phyloP scores from a whole-genome alignment of 345 rosid genomes.

The Citrus maxima region DNA sequence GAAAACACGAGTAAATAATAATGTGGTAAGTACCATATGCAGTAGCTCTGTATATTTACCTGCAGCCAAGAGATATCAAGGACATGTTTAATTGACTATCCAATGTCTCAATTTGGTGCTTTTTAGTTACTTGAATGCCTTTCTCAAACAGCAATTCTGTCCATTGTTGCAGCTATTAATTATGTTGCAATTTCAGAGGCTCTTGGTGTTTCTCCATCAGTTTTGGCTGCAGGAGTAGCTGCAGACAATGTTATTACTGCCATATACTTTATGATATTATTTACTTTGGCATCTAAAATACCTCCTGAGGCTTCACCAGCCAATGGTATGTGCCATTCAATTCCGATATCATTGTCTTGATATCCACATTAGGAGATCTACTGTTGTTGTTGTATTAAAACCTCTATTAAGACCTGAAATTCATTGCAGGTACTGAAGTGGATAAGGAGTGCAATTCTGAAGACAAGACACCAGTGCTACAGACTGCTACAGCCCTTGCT shows the following conservation, averaged over 20 bases:
- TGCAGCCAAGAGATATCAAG: background rate
- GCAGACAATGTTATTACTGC: slow-evolving; percentile 81
- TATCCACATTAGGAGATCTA: background rate
- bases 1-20: background rate
- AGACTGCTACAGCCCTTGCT: slow-evolving; percentile 54
- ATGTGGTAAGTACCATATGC: background rate
- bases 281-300: slow-evolving; percentile 65
- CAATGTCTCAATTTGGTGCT: background rate
- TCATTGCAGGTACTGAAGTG: slow-evolving; percentile 39
- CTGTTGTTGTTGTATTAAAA: background rate
- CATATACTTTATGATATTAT: slow-evolving; percentile 55
- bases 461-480: slow-evolving; percentile 44
- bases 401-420: background rate
- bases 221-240: slow-evolving; percentile 80
- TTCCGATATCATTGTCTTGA: background rate
- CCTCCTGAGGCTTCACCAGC: slow-evolving; percentile 55
- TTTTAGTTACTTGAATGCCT: slow-evolving; percentile 2
- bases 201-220: slow-evolving; percentile 68
- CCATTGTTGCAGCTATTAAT: slow-evolving; percentile 58
- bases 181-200: slow-evolving; percentile 87
- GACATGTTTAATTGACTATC: background rate
- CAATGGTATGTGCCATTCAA: slow-evolving; percentile 34
- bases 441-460: slow-evolving; percentile 25
- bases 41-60: background rate
- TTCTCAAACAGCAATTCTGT: slow-evolving; percentile 3